Evolutionary conservation across 2,329 filamentous ascomycete species (phyloP).

Genomic region (Zymoseptoria brevis): DNA sequence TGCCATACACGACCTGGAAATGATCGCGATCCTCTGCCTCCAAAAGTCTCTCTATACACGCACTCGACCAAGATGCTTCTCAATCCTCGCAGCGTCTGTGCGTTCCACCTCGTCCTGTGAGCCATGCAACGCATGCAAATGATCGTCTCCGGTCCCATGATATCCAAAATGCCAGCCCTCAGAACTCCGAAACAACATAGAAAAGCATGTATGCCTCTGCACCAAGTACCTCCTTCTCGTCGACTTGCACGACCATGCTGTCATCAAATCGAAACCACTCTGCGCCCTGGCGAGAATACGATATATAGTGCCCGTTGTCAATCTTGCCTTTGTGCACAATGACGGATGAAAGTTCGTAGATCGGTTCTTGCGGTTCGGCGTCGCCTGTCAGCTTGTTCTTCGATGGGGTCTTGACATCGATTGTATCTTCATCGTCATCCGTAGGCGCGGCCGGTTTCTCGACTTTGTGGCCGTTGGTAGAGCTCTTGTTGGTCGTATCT

Average conservation of each 20-base stretch:
- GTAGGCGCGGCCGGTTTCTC: constrained; percentile 3
- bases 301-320: constrained; percentile 85
- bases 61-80: not conserved
- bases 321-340: constrained; percentile 91
- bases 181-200: constrained; percentile 44
- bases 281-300: constrained; percentile 75
- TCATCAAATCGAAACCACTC: constrained; percentile 97
- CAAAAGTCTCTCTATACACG: not conserved
- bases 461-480: constrained; percentile 31
- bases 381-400: constrained; percentile 5
- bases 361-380: constrained; percentile 43
- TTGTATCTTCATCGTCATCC: constrained; percentile 12
- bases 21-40: not conserved
- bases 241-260: constrained; percentile 78
- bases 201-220: constrained; percentile 88
- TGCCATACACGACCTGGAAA: not conserved
- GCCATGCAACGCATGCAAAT: not conserved
- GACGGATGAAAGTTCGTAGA: constrained; percentile 81
- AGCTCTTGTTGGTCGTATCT: constrained; percentile 5
- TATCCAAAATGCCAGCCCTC: not conserved
- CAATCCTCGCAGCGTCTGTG: not conserved
- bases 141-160: not conserved
- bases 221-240: constrained; percentile 73
- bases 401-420: constrained; percentile 9
- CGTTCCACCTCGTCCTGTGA: not conserved